Evolutionary conservation across 352 stramenopile genomes (phyloP), one percentile per base, ranked within the genome.

Genomic region (Pythium sukuiense): DNA sequence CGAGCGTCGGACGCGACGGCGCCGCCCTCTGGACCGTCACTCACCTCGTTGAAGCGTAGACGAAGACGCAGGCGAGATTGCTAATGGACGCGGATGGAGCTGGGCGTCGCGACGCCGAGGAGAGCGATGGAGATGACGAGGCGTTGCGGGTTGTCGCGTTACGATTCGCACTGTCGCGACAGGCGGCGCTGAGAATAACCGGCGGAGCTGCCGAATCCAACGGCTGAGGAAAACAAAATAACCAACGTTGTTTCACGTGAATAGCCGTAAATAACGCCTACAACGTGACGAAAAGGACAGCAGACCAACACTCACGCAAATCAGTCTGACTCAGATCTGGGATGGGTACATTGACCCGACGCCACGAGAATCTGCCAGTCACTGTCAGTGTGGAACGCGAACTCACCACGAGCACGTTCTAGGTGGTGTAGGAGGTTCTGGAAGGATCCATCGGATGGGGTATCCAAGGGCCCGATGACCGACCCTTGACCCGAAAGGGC

Each of bases 281-380:
- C 57, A 29, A 63, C 30, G 27, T 35, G 26, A 48, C 35, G 29
- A 48, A 12, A 53, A 32, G 7, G n/a, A 24, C 3, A 24, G 43
- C 6, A 33, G 60, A 66, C 60, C 60, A 60, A 46, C 60, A 66
- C 60, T 66, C 60, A 66, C 48, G 9, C 13, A 3, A 50, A 65
- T 58, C 24, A 52, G 49, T 41, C 45, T n/a, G 33, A 63, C 59
- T 64, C 46, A 64, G 59, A 48, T 56, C 45, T 52, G 45, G 45
- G 45, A 52, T 52, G 45, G 45, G 45, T 52, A 52, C 45, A 52
- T 7, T 52, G 5, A 18, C 43, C 24, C 4, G n/a, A 29, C 20
- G 45, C 45, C 45, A 52, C 3, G 45, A 52, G 45, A 52, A 52
- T 29, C 20, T 52, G 45, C 45, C 0, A 24, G 20, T 24, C 20